phyloP scores from a whole-genome alignment of 2,329 filamentous ascomycete species.

The Fusarium acutatum region DNA sequence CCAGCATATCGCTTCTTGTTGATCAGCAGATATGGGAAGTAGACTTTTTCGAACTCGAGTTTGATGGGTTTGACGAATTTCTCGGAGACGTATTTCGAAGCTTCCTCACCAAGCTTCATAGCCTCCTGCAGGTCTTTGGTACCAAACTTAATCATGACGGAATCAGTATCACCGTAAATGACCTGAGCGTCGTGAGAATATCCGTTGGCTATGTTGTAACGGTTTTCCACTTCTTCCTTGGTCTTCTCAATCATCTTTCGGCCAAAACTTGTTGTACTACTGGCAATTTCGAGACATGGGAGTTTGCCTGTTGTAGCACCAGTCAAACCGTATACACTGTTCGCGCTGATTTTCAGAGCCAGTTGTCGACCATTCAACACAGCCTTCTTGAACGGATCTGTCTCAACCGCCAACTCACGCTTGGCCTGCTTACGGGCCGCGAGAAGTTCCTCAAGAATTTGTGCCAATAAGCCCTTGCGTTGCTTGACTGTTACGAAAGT shows the following conservation, averaged over 20 bases:
- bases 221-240: constrained; percentile 91
- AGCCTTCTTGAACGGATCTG: constrained; percentile 96
- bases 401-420: constrained; percentile 86
- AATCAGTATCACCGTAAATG: constrained; percentile 99
- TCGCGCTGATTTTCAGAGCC: constrained; percentile 94
- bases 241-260: constrained; percentile 99
- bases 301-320: constrained; percentile 96
- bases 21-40: constrained; percentile 97
- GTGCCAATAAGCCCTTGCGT: constrained; percentile 88
- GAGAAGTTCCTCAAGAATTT: constrained; percentile 94
- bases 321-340: constrained; percentile 97
- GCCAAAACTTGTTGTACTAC: constrained; percentile 95
- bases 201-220: constrained; percentile 91
- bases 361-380: constrained; percentile 97
- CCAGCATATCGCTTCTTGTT: constrained; percentile 99
- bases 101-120: constrained; percentile 96
- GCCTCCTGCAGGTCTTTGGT: constrained; percentile 85
- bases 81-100: constrained; percentile 83
- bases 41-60: constrained; percentile 98
- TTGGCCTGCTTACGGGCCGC: constrained; percentile 95
- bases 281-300: constrained; percentile 93
- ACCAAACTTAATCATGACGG: constrained; percentile 99
- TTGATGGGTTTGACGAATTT: constrained; percentile 99
- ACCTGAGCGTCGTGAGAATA: constrained; percentile 95
- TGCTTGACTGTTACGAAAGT: constrained; percentile 89